Percentiles rank a stretch among this genome's conserved stretches.
Conservation (phyloP, 192 early-diverging fungal species). For the Entomortierella beljakovae region DNA sequence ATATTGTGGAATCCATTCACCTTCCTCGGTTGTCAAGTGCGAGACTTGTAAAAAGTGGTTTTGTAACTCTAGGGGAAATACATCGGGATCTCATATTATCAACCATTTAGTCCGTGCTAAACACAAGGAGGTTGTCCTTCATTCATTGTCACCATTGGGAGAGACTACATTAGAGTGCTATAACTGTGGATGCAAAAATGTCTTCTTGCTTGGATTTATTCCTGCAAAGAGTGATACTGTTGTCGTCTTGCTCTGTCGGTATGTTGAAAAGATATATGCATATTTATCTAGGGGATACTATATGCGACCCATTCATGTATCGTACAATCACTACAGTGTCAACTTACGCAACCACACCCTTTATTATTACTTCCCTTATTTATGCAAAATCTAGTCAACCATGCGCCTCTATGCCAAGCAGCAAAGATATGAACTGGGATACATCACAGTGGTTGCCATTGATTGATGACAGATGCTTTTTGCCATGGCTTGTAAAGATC, state of each 20-base stretch:
- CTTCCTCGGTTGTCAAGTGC: slow-evolving; percentile 91
- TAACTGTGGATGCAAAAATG: slow-evolving; percentile 95
- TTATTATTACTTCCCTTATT: slow-evolving; percentile 6
- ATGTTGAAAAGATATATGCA: slow-evolving; percentile 12
- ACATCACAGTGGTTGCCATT: slow-evolving; percentile 96
- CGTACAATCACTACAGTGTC: too few species aligned
- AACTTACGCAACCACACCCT: too few species aligned
- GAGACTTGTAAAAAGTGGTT: slow-evolving; percentile 95
- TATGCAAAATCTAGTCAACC: slow-evolving; percentile 70
- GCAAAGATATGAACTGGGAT: slow-evolving; percentile 98
- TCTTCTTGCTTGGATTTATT: slow-evolving; percentile 97
- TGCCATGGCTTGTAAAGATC: slow-evolving; percentile 94
- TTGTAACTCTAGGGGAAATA: slow-evolving; percentile 92
- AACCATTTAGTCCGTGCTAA: slow-evolving; percentile 93
- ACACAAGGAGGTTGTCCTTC: slow-evolving; percentile 95
- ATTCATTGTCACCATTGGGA: slow-evolving; percentile 92
- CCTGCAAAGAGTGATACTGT: slow-evolving; percentile 99
- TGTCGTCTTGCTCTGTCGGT: slow-evolving; percentile 96
- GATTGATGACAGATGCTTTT: slow-evolving; percentile 93
- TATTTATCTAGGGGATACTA: too few species aligned
- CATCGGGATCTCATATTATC: slow-evolving; percentile 94
- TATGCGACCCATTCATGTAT: not conserved
- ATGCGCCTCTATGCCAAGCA: slow-evolving; percentile 89
- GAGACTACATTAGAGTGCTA: slow-evolving; percentile 97
- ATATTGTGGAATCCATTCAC: slow-evolving; percentile 95